Evolutionary conservation across 768 basidiomycete genomes (phyloP), one percentile per base, ranked within the genome.

Genomic region (Boletus eberwhitei): DNA sequence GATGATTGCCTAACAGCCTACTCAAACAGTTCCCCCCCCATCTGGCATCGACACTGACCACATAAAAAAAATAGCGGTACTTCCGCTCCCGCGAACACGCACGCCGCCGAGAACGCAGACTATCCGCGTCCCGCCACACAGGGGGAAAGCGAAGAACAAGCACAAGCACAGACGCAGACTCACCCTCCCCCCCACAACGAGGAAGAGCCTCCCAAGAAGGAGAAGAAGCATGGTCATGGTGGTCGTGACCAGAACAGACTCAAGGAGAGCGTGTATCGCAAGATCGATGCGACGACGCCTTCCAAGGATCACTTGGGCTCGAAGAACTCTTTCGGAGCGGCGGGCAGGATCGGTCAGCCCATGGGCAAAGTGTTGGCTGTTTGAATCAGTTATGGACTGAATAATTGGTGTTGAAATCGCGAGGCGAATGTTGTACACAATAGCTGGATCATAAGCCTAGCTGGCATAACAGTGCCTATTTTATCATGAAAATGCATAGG

Each of bases 261-360:
- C 53, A 74, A 74, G 57, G 73, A 82, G 59, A 72, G 72, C 24
- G 71, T 71, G 2, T 71, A 78, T 47, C 68, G 68, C 61, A 85
- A 84, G 64, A 60, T 69, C 3, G 80, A 82, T 57, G 70, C 61
- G 50, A 80, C 76, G 11, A 68, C 70, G 55, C 83, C 84, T 5
- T 81, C 80, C 31, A 75, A 76, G 55, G 78, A 80, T 45, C 53
- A 62, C 13, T 59, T 66, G 57, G 55, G 58, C 19, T 60, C 63
- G 4, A 66, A 68, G 21, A 75, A 75, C 39, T 66, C 57, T 0
- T 77, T 76, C 58, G 79, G 75, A 17, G 77, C 64, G 12, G 76
- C 64, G 1, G 80, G 77, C 29, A 73, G 84, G 52, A 85, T 86
- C 54, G 76, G 74, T 4, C 85, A 86, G 63, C 85, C 85, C 40